These are phyloP conservation scores for Trichosporon asahii DNA, from an alignment of 1,284 basidiomycete species.

Conservation along the genomic window DNA sequence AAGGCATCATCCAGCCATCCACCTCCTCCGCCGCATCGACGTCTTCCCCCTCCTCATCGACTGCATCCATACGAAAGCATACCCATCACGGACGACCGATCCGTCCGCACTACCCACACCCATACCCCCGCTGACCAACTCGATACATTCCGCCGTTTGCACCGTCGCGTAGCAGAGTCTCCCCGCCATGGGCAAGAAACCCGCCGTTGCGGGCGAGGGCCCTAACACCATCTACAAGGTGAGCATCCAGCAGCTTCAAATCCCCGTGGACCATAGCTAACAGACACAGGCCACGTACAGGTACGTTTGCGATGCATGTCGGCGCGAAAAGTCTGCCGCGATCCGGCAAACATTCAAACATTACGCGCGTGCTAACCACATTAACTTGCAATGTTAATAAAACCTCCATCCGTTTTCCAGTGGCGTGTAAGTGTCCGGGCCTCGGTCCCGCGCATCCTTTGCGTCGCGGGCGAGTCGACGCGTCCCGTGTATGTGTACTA, in stretches of 20 bases:
- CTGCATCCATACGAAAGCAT: background rate
- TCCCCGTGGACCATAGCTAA: slow-evolving; percentile 6
- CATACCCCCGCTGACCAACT: background rate
- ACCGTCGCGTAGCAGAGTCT: background rate
- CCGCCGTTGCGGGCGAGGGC: slow-evolving; percentile 27
- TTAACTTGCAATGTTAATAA: background rate
- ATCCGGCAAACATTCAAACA: background rate
- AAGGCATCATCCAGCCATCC: background rate
- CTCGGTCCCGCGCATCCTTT: background rate
- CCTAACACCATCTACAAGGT: slow-evolving; percentile 47
- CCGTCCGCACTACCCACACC: background rate
- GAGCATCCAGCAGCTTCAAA: slow-evolving; percentile 12
- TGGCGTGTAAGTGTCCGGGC: slow-evolving; percentile 48
- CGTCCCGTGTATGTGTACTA: background rate
- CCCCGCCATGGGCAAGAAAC: slow-evolving; percentile 33
- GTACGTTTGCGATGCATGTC: slow-evolving; percentile 17
- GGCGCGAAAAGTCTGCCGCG: background rate
- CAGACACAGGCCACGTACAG: slow-evolving; percentile 35
- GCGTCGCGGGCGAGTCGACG: background rate
- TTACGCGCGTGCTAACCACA: slow-evolving; percentile 16
- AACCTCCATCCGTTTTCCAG: slow-evolving; percentile 26
- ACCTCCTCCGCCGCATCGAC: background rate
- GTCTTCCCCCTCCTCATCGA: background rate
- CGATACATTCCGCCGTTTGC: background rate
- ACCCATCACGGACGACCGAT: background rate